Evolutionary conservation across 345 rosid species (phyloP).

Genomic region (Corymbia maculata): DNA sequence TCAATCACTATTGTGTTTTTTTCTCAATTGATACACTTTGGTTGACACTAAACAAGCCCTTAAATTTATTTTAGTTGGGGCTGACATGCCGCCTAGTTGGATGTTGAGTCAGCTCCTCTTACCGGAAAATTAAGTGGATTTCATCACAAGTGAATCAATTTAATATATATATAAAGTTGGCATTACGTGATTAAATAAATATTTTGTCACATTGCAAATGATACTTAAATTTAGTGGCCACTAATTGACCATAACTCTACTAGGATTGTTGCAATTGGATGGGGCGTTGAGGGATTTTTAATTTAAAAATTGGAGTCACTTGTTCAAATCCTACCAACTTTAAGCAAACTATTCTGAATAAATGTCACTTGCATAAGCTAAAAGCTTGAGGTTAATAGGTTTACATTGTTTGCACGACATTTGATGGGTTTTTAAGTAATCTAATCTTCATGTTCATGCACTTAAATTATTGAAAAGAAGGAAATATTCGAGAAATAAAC

Average conservation of each 20-base stretch:
- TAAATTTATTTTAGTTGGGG: background rate
- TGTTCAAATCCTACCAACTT: background rate
- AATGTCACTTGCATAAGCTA: background rate
- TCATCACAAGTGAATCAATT: background rate
- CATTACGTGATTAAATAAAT: background rate
- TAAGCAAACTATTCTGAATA: rapidly evolving
- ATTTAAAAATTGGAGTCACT: background rate
- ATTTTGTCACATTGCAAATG: background rate
- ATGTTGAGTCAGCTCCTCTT: background rate
- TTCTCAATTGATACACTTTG: background rate
- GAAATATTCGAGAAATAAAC: background rate
- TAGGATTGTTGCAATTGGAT: background rate
- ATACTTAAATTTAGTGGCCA: background rate
- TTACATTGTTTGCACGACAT: background rate
- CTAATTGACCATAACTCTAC: background rate
- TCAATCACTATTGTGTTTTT: background rate
- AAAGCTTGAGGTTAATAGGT: background rate
- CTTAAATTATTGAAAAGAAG: background rate
- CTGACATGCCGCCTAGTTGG: background rate
- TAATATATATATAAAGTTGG: background rate
- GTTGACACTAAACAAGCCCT: background rate
- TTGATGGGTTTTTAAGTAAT: background rate
- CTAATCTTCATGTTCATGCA: background rate
- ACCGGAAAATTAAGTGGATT: background rate
- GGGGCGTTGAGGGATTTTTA: background rate